phyloP scores from a whole-genome alignment of 176 grass and related monocot genomes.

The Echinochloa phyllopogon region DNA sequence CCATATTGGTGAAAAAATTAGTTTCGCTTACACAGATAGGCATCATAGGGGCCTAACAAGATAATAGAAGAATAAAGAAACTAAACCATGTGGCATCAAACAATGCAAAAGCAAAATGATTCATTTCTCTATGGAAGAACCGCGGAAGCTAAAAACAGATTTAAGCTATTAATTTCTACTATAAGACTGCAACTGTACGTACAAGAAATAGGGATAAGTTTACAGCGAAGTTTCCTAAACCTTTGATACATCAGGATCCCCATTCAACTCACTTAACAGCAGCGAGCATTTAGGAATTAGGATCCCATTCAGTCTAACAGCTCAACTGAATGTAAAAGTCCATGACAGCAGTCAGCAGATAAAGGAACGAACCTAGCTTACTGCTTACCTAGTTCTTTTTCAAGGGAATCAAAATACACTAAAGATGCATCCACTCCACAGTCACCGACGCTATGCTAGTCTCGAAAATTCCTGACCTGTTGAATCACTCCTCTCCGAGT shows the following conservation, averaged over 20 bases:
- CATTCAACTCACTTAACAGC: background rate
- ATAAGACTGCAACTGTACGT: background rate
- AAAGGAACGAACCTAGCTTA: conserved; percentile 2
- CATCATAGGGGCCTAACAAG: background rate
- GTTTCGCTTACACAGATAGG: conserved; percentile 1
- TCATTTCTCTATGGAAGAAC: background rate
- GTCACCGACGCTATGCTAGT: background rate
- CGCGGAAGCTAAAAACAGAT: background rate
- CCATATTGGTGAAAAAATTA: background rate
- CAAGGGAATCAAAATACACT: background rate
- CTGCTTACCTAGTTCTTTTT: background rate
- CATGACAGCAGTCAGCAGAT: background rate
- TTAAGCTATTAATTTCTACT: background rate
- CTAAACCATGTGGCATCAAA: background rate
- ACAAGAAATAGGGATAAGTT: background rate
- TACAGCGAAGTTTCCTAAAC: background rate
- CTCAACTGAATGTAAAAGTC: background rate
- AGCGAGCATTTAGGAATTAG: background rate
- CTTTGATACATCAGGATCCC: background rate
- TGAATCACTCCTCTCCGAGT: background rate
- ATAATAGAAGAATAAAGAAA: background rate
- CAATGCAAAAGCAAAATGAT: conserved; percentile 8
- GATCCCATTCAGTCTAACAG: conserved; percentile 1
- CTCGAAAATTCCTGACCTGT: conserved; percentile 1
- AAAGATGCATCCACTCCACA: background rate